Conservation (phyloP, 495 filamentous ascomycete genomes). For the Penicillium taxi region DNA sequence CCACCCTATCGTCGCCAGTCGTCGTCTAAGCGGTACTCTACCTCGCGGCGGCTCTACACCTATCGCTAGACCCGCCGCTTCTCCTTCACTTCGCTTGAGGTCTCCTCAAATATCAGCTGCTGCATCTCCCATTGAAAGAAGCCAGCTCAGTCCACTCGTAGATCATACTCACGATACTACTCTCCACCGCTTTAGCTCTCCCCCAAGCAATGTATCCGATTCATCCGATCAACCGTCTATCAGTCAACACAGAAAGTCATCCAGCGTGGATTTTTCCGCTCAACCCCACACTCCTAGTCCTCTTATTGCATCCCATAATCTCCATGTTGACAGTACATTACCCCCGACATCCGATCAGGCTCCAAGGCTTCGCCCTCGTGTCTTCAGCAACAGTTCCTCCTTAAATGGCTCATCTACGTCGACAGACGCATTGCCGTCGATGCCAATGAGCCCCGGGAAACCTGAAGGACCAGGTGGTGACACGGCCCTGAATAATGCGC, state of each 20-base stretch:
- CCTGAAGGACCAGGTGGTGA: constrained; percentile 46
- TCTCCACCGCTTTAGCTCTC: constrained; percentile 16
- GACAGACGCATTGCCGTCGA: constrained; percentile 22
- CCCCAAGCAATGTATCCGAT: constrained; percentile 15
- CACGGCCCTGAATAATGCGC: constrained; percentile 60
- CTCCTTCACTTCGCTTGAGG: constrained; percentile 36
- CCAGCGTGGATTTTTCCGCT: constrained; percentile 30
- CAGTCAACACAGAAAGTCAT: constrained; percentile 30
- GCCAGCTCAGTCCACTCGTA: constrained; percentile 1
- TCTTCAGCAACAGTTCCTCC: constrained; percentile 36
- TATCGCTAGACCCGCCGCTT: constrained; percentile 18
- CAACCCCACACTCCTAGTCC: constrained; percentile 24
- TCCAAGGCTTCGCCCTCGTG: constrained; percentile 29
- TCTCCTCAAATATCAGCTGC: constrained; percentile 30
- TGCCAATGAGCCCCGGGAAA: constrained; percentile 39
- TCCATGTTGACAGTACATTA: constrained; percentile 13
- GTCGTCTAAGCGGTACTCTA: constrained; percentile 31
- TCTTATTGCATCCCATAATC: constrained; percentile 21
- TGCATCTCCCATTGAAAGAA: constrained; percentile 21
- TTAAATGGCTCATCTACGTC: too few relatives aligned
- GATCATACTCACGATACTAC: constrained; percentile 11
- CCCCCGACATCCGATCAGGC: constrained; percentile 25
- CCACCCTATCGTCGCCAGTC: constrained; percentile 16
- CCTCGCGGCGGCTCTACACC: constrained; percentile 30
- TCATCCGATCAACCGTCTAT: constrained; percentile 11